phyloP scores from a whole-genome alignment of 164 flowering plant species.

The Amborella trichopoda region DNA sequence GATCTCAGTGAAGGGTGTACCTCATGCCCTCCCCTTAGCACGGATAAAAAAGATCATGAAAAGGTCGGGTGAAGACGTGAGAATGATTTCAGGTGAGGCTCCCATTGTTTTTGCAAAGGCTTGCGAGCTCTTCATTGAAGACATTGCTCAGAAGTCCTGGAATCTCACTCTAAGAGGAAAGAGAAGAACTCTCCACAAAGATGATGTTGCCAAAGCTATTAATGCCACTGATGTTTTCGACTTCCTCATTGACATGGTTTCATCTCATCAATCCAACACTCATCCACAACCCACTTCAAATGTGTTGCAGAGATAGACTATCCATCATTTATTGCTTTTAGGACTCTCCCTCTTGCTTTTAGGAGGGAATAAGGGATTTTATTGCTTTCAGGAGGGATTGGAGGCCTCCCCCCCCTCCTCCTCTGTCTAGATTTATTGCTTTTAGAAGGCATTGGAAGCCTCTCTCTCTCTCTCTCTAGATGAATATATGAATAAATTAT shows the following conservation, averaged over 20 bases:
- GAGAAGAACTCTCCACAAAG: slow-evolving; percentile 48
- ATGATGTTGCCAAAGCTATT: slow-evolving; percentile 52
- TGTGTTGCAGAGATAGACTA: neutral
- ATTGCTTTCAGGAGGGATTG: neutral
- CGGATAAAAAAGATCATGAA: slow-evolving; percentile 85
- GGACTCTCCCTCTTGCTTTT: neutral
- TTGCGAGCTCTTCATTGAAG: slow-evolving; percentile 59
- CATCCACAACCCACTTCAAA: neutral
- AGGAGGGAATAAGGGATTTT: neutral
- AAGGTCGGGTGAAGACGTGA: slow-evolving; percentile 51
- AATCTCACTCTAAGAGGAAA: slow-evolving; percentile 40
- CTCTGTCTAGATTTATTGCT: no score
- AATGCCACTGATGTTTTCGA: slow-evolving; percentile 48
- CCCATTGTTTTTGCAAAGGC: slow-evolving; percentile 68
- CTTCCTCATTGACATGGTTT: slow-evolving; percentile 46
- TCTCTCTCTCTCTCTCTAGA: no score
- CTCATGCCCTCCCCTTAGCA: slow-evolving; percentile 57
- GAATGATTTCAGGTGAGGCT: slow-evolving; percentile 72
- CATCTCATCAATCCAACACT: no score
- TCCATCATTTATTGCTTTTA: neutral
- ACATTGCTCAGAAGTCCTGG: slow-evolving; percentile 52
- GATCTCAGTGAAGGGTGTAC: slow-evolving; percentile 33
- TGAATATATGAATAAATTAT: no score
- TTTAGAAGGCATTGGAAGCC: neutral
- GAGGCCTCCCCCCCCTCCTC: no score